These are phyloP conservation scores for Daldinia childiae DNA, from an alignment of 495 filamentous ascomycete genomes.

Conservation along the genomic window DNA sequence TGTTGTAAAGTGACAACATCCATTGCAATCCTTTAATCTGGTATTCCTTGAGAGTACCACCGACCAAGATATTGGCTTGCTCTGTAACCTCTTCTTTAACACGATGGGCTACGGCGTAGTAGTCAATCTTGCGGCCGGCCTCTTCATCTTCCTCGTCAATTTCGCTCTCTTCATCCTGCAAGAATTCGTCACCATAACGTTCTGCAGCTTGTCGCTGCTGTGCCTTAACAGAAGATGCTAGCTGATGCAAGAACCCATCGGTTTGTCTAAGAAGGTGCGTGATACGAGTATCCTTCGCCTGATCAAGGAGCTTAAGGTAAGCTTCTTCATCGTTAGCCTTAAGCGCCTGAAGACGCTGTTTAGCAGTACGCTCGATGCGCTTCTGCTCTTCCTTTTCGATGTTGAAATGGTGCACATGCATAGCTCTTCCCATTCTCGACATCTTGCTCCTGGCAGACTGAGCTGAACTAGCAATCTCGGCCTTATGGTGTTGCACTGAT, in stretches of 20 bases:
- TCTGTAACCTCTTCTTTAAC: conserved; percentile 87
- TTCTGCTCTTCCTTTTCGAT: conserved; percentile 99
- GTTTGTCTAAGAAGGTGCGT: conserved; percentile 95
- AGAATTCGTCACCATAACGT: conserved; percentile 73
- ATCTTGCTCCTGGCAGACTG: conserved; percentile 64
- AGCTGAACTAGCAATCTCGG: conserved; percentile 53
- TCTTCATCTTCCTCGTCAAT: conserved; percentile 75
- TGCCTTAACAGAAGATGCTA: conserved; percentile 88
- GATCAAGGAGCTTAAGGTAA: conserved; percentile 93
- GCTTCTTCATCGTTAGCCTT: conserved; percentile 99
- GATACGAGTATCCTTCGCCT: conserved; percentile 99
- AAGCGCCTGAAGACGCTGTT: conserved; percentile 98
- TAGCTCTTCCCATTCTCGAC: conserved; percentile 86
- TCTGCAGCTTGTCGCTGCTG: conserved; percentile 86
- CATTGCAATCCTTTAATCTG: conserved; percentile 98
- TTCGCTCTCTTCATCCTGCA: conserved; percentile 67
- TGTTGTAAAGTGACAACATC: conserved; percentile 99
- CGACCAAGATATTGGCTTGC: conserved; percentile 86
- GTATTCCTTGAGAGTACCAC: conserved; percentile 94
- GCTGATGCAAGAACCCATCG: conserved; percentile 94
- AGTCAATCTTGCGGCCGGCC: conserved; percentile 83
- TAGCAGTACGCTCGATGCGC: conserved; percentile 93
- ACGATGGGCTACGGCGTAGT: conserved; percentile 97
- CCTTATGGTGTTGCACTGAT: conserved; percentile 69
- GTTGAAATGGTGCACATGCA: conserved; percentile 87